These are phyloP conservation scores for Physcomitrellopsis africana DNA, from an alignment of 225 moss, liverwort and hornwort genomes.

Conservation along the genomic window DNA sequence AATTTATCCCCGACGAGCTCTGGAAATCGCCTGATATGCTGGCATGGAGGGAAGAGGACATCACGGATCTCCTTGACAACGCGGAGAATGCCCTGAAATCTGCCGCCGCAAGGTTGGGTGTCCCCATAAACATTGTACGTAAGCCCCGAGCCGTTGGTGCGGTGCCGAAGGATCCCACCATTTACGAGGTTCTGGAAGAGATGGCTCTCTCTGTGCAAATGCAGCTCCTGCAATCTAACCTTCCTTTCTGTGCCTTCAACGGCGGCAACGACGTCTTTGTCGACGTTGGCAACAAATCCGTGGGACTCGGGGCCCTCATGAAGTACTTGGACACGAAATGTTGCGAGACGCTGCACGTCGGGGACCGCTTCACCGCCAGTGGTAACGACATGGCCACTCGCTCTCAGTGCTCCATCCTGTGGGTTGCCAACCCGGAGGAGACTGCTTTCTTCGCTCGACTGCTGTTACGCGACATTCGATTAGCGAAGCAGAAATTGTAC, in stretches of 20 bases:
- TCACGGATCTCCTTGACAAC: constrained; percentile 52
- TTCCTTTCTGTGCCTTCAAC: constrained; percentile 72
- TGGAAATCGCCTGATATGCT: constrained; percentile 67
- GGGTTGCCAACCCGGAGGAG: constrained; percentile 58
- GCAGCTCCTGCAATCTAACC: constrained; percentile 53
- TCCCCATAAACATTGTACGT: constrained; percentile 60
- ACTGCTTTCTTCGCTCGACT: constrained; percentile 67
- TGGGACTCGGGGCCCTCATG: constrained; percentile 70
- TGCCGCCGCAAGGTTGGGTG: constrained; percentile 52
- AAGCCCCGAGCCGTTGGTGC: constrained; percentile 69
- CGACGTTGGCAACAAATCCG: background rate
- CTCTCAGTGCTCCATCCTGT: no score
- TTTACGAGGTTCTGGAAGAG: constrained; percentile 59
- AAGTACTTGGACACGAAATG: constrained; percentile 53
- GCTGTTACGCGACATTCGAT: constrained; percentile 53
- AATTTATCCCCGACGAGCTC: constrained; percentile 57
- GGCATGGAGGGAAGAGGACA: constrained; percentile 52
- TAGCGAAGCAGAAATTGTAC: constrained; percentile 43
- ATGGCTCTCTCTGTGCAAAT: constrained; percentile 70
- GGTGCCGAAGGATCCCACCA: constrained; percentile 41
- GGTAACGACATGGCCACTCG: constrained; percentile 59
- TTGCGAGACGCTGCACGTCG: constrained; percentile 42
- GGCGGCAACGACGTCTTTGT: constrained; percentile 59
- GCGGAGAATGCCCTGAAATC: constrained; percentile 53
- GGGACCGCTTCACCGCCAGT: constrained; percentile 45